Evolutionary conservation across 129 eudicot species (phyloP).

Genomic region (Logfia minima): DNA sequence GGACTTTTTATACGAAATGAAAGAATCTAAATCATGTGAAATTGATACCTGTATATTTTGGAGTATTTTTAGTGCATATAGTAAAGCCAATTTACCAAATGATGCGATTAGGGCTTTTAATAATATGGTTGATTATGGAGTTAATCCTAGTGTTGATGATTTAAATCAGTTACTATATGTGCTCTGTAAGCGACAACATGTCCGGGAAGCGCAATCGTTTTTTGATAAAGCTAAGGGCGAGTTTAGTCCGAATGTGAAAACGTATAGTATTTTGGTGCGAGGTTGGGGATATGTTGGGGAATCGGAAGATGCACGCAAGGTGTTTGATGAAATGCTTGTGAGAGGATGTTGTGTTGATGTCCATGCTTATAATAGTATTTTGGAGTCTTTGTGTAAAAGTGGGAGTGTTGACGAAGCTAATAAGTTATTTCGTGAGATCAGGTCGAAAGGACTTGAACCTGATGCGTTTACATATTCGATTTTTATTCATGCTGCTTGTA

Average conservation of each 20-base stretch:
- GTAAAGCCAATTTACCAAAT: conserved; percentile 69
- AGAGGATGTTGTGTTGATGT: conserved; percentile 66
- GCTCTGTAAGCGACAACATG: conserved; percentile 77
- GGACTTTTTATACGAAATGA: conserved; percentile 75
- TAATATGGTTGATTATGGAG: conserved; percentile 72
- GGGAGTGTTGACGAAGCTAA: conserved; percentile 67
- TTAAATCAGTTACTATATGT: conserved; percentile 66
- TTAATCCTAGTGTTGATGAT: conserved; percentile 49
- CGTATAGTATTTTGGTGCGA: conserved; percentile 66
- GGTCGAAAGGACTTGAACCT: conserved; percentile 61
- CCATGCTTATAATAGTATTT: conserved; percentile 68
- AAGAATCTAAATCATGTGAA: conserved; percentile 31
- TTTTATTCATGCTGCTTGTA: conserved; percentile 69
- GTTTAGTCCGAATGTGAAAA: conserved; percentile 46
- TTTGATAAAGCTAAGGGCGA: conserved; percentile 55
- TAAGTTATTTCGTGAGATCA: conserved; percentile 54
- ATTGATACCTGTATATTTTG: conserved; percentile 49
- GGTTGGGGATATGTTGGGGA: conserved; percentile 86
- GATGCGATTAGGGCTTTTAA: conserved; percentile 80
- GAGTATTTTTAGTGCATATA: conserved; percentile 64
- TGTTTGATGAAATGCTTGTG: conserved; percentile 85
- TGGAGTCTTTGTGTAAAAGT: conserved; percentile 76
- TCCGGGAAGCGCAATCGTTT: conserved; percentile 64
- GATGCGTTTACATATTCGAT: conserved; percentile 73
- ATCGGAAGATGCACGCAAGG: conserved; percentile 42